Percentiles rank a stretch among this genome's conserved stretches.
phyloP scores from a whole-genome alignment of 257 asterid species.

The Avicennia marina region DNA sequence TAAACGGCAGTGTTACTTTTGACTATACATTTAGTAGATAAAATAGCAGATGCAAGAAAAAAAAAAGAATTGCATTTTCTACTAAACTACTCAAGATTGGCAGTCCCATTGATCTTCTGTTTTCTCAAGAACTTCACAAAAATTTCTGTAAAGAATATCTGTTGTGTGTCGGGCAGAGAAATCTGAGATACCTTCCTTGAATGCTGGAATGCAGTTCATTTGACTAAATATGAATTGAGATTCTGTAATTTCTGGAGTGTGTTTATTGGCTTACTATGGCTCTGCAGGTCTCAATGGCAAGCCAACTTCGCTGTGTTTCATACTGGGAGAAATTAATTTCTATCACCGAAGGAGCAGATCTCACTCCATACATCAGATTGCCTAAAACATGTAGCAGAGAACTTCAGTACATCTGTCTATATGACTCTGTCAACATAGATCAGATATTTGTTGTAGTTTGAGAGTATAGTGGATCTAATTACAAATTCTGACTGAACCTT shows the following conservation, averaged over 20 bases:
- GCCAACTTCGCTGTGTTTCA: conserved; percentile 73
- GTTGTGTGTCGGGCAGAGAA: too few relatives aligned
- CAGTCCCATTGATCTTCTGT: too few relatives aligned
- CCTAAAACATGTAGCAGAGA: conserved; percentile 52
- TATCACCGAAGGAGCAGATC: conserved; percentile 24
- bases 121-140: neutral
- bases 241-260: neutral
- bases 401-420: conserved; percentile 57
- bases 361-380: conserved; percentile 36
- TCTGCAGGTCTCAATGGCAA: conserved; percentile 67
- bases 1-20: too few relatives aligned
- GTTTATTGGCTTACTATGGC: neutral
- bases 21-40: too few relatives aligned
- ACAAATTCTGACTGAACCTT: too few relatives aligned
- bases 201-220: too few relatives aligned
- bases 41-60: too few relatives aligned
- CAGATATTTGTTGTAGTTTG: conserved; percentile 61
- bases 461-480: too few relatives aligned
- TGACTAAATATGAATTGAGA: neutral
- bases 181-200: too few relatives aligned
- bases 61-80: too few relatives aligned
- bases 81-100: too few relatives aligned
- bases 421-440: conserved; percentile 44
- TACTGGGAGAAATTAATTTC: conserved; percentile 62
- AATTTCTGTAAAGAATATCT: too few relatives aligned